Percentiles rank a stretch among this genome's conserved stretches.
phyloP scores from a whole-genome alignment of 345 rosid genomes.

The Moricandia arvensis region DNA sequence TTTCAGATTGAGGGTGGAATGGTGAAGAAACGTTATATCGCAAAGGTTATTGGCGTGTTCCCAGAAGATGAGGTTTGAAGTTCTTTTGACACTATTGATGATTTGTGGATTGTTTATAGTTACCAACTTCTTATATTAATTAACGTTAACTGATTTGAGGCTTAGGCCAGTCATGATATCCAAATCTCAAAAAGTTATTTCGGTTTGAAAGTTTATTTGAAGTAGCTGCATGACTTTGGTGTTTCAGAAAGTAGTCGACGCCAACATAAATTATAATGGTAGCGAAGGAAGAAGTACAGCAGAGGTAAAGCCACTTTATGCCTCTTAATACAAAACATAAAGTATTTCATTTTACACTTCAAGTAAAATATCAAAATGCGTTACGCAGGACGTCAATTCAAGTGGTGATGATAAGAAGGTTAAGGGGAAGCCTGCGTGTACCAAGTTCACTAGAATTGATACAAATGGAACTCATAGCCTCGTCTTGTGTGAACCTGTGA shows the following conservation, averaged over 20 bases:
- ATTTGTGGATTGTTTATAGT: neutral
- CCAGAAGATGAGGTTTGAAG: conserved; percentile 72
- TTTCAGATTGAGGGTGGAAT: conserved; percentile 78
- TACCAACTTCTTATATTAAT: neutral
- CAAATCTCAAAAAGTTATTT: neutral
- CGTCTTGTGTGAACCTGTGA: conserved; percentile 84
- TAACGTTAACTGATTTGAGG: neutral
- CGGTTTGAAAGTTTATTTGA: conserved; percentile 4
- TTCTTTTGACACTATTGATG: neutral
- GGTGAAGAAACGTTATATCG: conserved; percentile 70
- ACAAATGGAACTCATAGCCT: conserved; percentile 82
- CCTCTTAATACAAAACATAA: conserved; percentile 2
- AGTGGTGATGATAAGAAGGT: conserved; percentile 40
- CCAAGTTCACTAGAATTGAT: conserved; percentile 80
- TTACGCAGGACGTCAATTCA: conserved; percentile 48
- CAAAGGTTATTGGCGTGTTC: conserved; percentile 72
- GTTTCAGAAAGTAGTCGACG: conserved; percentile 65
- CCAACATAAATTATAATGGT: conserved; percentile 62
- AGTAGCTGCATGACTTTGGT: conserved; percentile 19
- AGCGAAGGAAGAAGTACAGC: conserved; percentile 80
- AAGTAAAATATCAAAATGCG: neutral
- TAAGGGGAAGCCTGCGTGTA: conserved; percentile 78
- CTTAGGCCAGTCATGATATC: neutral
- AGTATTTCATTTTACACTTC: neutral
- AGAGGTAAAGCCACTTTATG: conserved; percentile 46